A percentile compares a stretch with the other conserved stretches of the same genome.
Conservation (phyloP, 352 stramenopile species). For the Globisporangium barbulae region DNA sequence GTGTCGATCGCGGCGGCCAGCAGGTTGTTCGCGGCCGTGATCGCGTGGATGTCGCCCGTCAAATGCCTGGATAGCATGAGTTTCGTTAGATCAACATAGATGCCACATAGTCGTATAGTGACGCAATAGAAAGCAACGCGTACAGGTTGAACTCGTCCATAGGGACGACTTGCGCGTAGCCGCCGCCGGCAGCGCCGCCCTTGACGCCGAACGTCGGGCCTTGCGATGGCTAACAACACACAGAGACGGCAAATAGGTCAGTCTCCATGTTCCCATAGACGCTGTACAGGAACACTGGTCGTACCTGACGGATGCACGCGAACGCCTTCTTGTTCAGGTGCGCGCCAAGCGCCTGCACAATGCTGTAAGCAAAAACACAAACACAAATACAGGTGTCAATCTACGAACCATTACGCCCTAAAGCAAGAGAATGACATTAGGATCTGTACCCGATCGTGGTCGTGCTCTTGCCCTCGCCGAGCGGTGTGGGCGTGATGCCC, state of each 20-base stretch:
- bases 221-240: conserved; percentile 86
- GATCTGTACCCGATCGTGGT: conserved; percentile 92
- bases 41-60: conserved; percentile 98
- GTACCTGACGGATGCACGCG: conserved; percentile 95
- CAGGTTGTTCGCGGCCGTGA: conserved; percentile 98
- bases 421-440: conserved; percentile 2
- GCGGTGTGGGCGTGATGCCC: conserved; percentile 97
- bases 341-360: conserved; percentile 94
- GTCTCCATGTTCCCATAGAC: no score
- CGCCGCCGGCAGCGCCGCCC: conserved; percentile 71
- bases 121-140: conserved; percentile 41
- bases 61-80: conserved; percentile 74
- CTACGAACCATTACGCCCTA: neutral
- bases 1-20: conserved; percentile 97
- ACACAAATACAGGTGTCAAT: conserved; percentile 35
- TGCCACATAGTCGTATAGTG: conserved; percentile 57
- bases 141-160: conserved; percentile 99
- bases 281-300: conserved; percentile 15
- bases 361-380: conserved; percentile 60
- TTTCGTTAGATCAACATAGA: neutral
- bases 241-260: neutral
- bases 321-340: conserved; percentile 94
- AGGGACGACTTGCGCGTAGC: conserved; percentile 94
- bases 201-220: conserved; percentile 99
- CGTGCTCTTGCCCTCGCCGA: conserved; percentile 99